phyloP scores from a whole-genome alignment of 2,329 filamentous ascomycete genomes.

The Claviceps purpurea region DNA sequence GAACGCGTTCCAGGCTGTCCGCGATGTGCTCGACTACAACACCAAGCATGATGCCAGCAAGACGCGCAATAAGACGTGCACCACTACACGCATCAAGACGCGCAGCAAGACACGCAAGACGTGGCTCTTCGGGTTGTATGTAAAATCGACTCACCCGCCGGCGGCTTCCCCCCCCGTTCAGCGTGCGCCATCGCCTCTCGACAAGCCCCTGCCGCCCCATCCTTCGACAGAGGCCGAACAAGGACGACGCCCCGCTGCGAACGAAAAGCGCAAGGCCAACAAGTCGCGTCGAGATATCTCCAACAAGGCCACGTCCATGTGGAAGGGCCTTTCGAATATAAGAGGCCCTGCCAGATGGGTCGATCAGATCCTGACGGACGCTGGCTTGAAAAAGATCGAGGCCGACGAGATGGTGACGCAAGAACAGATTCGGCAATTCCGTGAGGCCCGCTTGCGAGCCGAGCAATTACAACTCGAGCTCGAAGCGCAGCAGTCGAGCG shows the following conservation, averaged over 20 bases:
- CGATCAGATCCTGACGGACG: conserved; percentile 41
- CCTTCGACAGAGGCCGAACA: conserved; percentile 11
- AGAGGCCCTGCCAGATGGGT: conserved; percentile 33
- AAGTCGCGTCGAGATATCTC: background rate
- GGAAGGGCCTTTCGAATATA: background rate
- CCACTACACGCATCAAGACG: background rate
- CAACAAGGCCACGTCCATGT: background rate
- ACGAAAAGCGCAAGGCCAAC: background rate
- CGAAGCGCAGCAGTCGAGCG: background rate
- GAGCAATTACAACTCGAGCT: background rate
- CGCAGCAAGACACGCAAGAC: conserved; percentile 8
- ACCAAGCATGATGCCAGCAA: conserved; percentile 17
- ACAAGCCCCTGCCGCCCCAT: conserved; percentile 3
- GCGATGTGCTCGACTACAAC: conserved; percentile 24
- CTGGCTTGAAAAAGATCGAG: conserved; percentile 41
- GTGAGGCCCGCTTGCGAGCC: background rate
- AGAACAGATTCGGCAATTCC: background rate
- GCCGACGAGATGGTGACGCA: conserved; percentile 38
- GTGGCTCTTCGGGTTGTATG: conserved; percentile 4
- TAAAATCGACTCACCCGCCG: background rate
- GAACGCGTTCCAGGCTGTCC: conserved; percentile 34
- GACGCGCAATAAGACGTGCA: conserved; percentile 10
- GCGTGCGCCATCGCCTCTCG: background rate
- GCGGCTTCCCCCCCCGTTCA: background rate
- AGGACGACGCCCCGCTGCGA: background rate